Evolutionary conservation across 345 rosid genomes (phyloP).

Genomic region (Rubroshorea leprosula): DNA sequence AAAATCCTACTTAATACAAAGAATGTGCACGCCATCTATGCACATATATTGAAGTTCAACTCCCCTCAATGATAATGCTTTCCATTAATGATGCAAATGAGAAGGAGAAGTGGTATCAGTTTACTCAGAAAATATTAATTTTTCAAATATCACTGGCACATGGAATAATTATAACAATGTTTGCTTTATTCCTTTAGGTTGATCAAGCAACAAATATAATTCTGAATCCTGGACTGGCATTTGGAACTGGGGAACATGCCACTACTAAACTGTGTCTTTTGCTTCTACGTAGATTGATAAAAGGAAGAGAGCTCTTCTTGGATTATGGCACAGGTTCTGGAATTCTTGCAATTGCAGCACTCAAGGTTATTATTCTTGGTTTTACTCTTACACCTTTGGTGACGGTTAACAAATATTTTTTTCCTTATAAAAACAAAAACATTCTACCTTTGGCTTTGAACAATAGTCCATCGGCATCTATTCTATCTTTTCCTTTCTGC

Average conservation of each 20-base stretch:
- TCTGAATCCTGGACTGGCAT: conserved; percentile 80
- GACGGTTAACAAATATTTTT: neutral
- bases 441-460: no score
- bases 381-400: neutral
- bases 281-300: conserved; percentile 53
- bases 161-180: neutral
- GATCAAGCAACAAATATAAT: conserved; percentile 61
- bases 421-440: neutral
- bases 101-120: no score
- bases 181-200: conserved; percentile 35
- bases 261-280: conserved; percentile 64
- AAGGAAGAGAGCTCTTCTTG: conserved; percentile 69
- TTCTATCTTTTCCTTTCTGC: neutral
- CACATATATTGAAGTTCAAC: no score
- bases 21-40: no score
- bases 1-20: no score
- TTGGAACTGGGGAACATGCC: conserved; percentile 93
- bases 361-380: conserved; percentile 44
- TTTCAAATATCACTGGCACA: no score
- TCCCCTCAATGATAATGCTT: no score
- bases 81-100: no score
- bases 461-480: neutral
- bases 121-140: no score
- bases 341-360: conserved; percentile 81
- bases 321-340: conserved; percentile 97